Evolutionary conservation across 2,329 filamentous ascomycete species (phyloP), one percentile per base, ranked within the genome.

Genomic region (Alternaria triticina): DNA sequence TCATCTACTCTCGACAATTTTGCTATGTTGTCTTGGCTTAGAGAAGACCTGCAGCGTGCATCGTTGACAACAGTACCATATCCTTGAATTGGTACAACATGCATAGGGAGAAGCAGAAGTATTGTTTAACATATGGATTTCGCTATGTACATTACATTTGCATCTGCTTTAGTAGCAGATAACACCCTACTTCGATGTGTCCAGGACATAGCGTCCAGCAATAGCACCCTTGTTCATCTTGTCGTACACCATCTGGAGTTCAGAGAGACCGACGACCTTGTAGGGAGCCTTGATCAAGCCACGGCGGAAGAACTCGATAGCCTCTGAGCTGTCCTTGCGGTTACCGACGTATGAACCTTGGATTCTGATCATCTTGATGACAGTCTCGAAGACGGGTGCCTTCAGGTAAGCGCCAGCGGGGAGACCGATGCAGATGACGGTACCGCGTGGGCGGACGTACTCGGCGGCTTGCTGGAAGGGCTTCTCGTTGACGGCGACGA

Each of bases 381-480:
- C 95, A 8, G 91, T 93, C 77, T 94, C 90, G 79, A 97, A 97
- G 59, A 97, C 94, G 43, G 93, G 92, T 2, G 94, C 94, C 72
- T 87, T 88, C 68, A 97, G 86, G 81, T 86, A 91, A 3, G 94
- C 77, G 68, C 90, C 86, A 40, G 92, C 90, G 6, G 95, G 95
- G 25, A 97, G 85, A 76, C 94, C 95, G 75, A 98, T 96, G 82
- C 92, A 95, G 67, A 97, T 88, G 76, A 97, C 91, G 43, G 88
- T 87, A 63, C 95, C 95, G 64, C 89, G 89, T 59, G 93, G 87
- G 64, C 95, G 91, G 66, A 97, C 90, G 82, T 97, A 97, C 81
- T 86, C 90, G 51, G 92, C 89, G 45, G 95, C 95, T 84, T 97
- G 94, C 84, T 97, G 93, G 89, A 97, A 97, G 57, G 95, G 95